These are phyloP conservation scores for Populus alba DNA, from an alignment of 345 rosid species.

Conservation along the genomic window DNA sequence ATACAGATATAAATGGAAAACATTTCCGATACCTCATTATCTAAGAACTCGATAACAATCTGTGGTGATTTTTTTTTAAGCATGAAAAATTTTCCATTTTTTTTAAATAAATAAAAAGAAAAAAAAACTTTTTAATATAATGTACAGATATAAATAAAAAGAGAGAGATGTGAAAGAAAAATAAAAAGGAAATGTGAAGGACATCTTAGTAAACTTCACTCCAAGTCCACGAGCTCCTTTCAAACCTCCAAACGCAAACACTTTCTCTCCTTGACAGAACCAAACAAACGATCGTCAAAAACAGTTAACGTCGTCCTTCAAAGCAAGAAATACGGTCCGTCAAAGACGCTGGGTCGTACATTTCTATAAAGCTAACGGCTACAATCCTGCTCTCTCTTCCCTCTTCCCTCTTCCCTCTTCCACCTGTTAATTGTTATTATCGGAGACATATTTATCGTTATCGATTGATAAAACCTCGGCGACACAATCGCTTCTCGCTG, in stretches of 20 bases:
- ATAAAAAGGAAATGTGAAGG: too few species aligned
- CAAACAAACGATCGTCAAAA: constrained; percentile 15
- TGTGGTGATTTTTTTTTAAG: too few species aligned
- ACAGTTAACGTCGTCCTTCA: constrained; percentile 5
- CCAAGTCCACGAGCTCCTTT: neutral
- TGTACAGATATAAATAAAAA: too few species aligned
- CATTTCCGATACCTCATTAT: too few species aligned
- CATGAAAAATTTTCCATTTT: too few species aligned
- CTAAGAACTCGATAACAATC: too few species aligned
- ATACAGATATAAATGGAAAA: too few species aligned
- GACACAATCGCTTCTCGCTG: constrained; percentile 22
- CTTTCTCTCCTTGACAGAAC: neutral
- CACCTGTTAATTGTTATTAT: neutral
- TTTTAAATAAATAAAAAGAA: too few species aligned
- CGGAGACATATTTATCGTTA: constrained; percentile 23
- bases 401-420: constrained; percentile 4
- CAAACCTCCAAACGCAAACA: neutral
- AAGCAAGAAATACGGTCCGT: constrained; percentile 8
- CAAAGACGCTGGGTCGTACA: constrained; percentile 25
- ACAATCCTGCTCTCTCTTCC: constrained; percentile 1
- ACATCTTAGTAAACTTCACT: too few species aligned
- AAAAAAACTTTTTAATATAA: neutral
- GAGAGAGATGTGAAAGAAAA: too few species aligned
- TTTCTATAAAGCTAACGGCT: constrained; percentile 51
- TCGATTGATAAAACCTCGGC: constrained; percentile 36